Evolutionary conservation across 768 basidiomycete species (phyloP), one percentile per base, ranked within the genome.

Genomic region (Tricholoma terreum): DNA sequence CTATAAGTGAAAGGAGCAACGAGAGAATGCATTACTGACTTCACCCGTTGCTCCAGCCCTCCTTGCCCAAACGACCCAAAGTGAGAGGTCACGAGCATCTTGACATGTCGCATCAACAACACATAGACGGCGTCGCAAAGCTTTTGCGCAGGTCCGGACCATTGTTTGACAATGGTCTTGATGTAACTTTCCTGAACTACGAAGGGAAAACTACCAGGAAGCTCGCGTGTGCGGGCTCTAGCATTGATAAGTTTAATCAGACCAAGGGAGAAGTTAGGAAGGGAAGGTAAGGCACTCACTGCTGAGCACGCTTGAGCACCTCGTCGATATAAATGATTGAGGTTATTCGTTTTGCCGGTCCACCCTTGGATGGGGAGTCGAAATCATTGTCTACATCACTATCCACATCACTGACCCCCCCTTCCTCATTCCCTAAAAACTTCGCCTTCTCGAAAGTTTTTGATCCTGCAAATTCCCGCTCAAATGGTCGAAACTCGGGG

Each of bases 201-300:
- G 58, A 85, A 89, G 0, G 88, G 87, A 57, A 83, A 86, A 56
- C 80, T 79, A 11, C 81, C 84, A 0, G 88, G 88, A 0, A 90
- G 76, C 60, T 90, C 88, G 1, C 90, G 81, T 0, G 87, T 86
- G 3, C 84, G 78, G 1, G 89, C 82, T 19, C 90, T 91, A 40
- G 21, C 1, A 55, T 11, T 31, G 24, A 50, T 33, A 12, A 35
- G 50, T 27, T 35, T 35, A 11, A 53, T 27, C 24, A 27, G 24
- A 52, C 45, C 15, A 10, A 43, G 42, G 21, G 4, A 4, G 10
- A 30, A 2, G 27, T 14, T 27, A 30, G 8, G 14, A 50, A 6
- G 9, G 6, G n/a, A 12, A 22, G 33, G 17, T 2, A 0, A 15
- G 8, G 27, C 2, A 71, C 82, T 27, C 63, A 86, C 87, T 71